Conservation (phyloP, 805 yeast species). For the Barnettozyma populi region DNA sequence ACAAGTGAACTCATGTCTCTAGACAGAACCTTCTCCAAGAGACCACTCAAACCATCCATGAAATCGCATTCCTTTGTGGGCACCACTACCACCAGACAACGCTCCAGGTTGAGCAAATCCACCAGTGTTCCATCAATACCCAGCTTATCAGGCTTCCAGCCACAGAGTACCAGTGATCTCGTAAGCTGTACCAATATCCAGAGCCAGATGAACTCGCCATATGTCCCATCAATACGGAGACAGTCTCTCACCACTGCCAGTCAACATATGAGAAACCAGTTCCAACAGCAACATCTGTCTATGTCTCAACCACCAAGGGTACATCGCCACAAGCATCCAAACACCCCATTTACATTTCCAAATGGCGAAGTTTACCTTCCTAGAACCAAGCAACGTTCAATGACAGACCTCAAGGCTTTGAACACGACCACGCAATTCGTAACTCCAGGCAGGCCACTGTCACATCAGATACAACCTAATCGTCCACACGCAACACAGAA, state of each 20-base stretch:
- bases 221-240: conserved; percentile 6
- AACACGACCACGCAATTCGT: background rate
- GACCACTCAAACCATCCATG: background rate
- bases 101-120: background rate
- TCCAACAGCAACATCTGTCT: conserved; percentile 3
- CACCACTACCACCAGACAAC: background rate
- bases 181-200: background rate
- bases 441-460: background rate
- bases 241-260: background rate
- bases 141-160: background rate
- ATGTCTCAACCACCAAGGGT: background rate
- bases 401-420: conserved; percentile 11
- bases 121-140: conserved; percentile 2
- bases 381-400: conserved; percentile 21
- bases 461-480: background rate
- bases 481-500: background rate
- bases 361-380: conserved; percentile 28
- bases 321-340: conserved; percentile 13
- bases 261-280: conserved; percentile 3
- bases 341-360: conserved; percentile 25
- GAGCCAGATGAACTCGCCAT: background rate
- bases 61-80: conserved; percentile 1
- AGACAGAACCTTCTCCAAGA: conserved; percentile 14
- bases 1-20: conserved; percentile 19
- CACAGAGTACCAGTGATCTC: conserved; percentile 4